These are phyloP conservation scores for Epicoccum nigrum DNA, from an alignment of 2,329 filamentous ascomycete genomes.

Conservation along the genomic window DNA sequence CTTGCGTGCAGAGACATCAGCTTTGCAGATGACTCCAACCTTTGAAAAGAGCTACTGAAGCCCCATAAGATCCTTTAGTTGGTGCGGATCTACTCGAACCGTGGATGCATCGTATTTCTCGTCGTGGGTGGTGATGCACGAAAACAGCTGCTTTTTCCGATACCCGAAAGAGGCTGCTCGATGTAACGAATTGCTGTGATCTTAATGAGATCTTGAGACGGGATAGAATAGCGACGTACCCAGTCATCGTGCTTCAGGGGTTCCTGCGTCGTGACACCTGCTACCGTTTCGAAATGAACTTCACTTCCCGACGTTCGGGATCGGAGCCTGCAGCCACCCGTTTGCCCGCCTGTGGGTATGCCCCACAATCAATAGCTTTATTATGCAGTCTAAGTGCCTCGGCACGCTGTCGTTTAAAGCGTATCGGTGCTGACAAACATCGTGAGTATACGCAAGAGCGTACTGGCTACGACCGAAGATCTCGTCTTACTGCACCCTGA, in stretches of 20 bases:
- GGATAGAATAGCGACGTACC: no score
- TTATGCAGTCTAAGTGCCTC: not conserved
- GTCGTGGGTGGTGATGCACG: no score
- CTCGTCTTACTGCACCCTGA: not conserved
- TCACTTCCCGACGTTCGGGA: conserved; percentile 1
- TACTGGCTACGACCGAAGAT: not conserved
- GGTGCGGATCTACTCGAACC: no score
- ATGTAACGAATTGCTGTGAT: no score
- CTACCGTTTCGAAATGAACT: not conserved
- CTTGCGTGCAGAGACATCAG: no score
- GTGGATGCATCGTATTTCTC: no score
- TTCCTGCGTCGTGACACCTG: not conserved
- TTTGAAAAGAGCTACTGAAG: no score
- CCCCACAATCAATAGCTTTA: conserved; percentile 6
- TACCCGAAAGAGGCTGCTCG: no score
- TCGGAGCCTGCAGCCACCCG: conserved; percentile 7
- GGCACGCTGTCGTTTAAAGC: not conserved
- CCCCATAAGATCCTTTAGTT: no score
- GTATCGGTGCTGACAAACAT: not conserved
- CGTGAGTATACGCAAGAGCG: not conserved
- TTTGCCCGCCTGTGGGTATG: not conserved
- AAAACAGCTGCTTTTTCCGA: no score
- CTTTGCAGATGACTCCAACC: no score
- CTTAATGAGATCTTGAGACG: no score
- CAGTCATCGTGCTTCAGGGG: not conserved